A percentile compares a stretch with the other conserved stretches of the same genome.
Evolutionary conservation across 192 early-diverging fungal species (phyloP).

Genomic region (Backusella psychrophila): DNA sequence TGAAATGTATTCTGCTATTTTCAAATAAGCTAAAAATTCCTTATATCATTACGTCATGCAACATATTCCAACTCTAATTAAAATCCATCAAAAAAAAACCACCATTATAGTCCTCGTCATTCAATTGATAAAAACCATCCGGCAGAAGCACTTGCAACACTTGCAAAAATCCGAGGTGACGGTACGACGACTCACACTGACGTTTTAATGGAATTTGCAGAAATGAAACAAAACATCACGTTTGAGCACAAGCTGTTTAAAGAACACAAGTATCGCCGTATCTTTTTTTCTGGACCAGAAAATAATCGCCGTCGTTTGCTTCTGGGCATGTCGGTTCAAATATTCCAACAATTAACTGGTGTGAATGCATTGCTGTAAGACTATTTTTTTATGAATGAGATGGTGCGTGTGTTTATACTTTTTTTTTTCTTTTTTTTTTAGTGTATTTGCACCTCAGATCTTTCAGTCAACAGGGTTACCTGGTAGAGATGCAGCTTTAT

Average conservation of each 20-base stretch:
- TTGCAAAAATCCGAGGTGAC: slow-evolving; percentile 56
- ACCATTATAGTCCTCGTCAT: slow-evolving; percentile 64
- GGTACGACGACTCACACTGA: slow-evolving; percentile 40
- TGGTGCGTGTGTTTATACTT: slow-evolving; percentile 33
- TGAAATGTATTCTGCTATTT: slow-evolving; percentile 47
- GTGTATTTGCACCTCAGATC: slow-evolving; percentile 50
- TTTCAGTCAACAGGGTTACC: slow-evolving; percentile 51
- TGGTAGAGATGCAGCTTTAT: slow-evolving; percentile 38
- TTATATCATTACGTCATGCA: slow-evolving; percentile 37
- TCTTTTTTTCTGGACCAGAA: slow-evolving; percentile 39
- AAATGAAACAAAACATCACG: slow-evolving; percentile 55
- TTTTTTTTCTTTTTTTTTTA: slow-evolving; percentile 3
- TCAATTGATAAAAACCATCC: slow-evolving; percentile 51
- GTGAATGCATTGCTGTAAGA: slow-evolving; percentile 73
- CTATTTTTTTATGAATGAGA: slow-evolving; percentile 35
- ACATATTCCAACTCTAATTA: slow-evolving; percentile 38
- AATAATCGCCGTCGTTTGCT: slow-evolving; percentile 55
- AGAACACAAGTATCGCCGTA: slow-evolving; percentile 22
- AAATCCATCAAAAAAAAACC: slow-evolving; percentile 18
- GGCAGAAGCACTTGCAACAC: slow-evolving; percentile 53
- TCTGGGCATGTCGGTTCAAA: slow-evolving; percentile 57
- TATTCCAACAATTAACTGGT: slow-evolving; percentile 74
- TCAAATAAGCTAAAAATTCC: slow-evolving; percentile 60
- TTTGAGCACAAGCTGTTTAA: slow-evolving; percentile 44
- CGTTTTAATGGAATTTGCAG: slow-evolving; percentile 54